A percentile compares a stretch with the other conserved stretches of the same genome.
Conservation (phyloP, 768 basidiomycete genomes). For the Cystofilobasidium macerans region DNA sequence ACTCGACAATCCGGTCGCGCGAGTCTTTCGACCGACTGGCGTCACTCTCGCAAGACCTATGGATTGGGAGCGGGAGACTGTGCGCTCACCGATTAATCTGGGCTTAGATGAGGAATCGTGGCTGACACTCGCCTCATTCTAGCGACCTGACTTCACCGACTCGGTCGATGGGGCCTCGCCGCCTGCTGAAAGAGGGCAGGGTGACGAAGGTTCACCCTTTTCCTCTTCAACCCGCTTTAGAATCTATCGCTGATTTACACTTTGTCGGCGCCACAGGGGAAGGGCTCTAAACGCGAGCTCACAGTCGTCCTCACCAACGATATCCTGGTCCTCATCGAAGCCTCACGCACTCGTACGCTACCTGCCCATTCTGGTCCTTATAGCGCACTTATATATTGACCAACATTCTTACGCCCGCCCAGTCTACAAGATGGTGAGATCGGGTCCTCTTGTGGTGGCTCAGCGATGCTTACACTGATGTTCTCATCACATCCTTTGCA, state of each 20-base stretch:
- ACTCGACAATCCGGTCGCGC: slow-evolving; percentile 74
- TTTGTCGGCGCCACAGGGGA: neutral
- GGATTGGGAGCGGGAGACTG: slow-evolving; percentile 50
- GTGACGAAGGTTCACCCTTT: slow-evolving; percentile 49
- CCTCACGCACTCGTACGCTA: neutral
- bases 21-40: slow-evolving; percentile 69
- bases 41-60: slow-evolving; percentile 63
- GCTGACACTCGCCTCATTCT: neutral
- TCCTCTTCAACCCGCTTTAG: neutral
- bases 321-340: slow-evolving; percentile 5
- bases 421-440: slow-evolving; percentile 12
- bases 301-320: slow-evolving; percentile 23
- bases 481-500: neutral
- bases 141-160: slow-evolving; percentile 82
- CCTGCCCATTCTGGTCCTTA: too few species aligned
- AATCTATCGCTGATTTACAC: neutral
- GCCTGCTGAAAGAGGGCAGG: slow-evolving; percentile 65
- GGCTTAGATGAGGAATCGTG: slow-evolving; percentile 4
- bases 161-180: slow-evolving; percentile 66
- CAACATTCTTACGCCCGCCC: neutral
- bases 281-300: slow-evolving; percentile 4
- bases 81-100: neutral
- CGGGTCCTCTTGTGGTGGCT: neutral
- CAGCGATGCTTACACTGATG: neutral
- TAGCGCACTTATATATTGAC: neutral